A percentile compares a stretch with the other conserved stretches of the same genome.
These are phyloP conservation scores for Delphinella strobiligena DNA, from an alignment of 2,329 filamentous ascomycete species.

Conservation along the genomic window DNA sequence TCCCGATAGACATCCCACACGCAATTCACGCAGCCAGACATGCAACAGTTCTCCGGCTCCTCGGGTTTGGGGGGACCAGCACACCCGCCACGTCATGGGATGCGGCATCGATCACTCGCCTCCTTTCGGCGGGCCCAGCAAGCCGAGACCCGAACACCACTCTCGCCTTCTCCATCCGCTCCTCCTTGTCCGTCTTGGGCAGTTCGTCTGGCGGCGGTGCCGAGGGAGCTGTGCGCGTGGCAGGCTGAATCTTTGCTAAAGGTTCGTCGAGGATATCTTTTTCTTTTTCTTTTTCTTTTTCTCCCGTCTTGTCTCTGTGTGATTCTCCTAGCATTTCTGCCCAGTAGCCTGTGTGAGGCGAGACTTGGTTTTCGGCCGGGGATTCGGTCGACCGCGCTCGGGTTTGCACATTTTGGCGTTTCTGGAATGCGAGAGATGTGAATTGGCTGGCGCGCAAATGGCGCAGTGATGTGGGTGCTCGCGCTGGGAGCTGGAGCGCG, in stretches of 20 bases:
- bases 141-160: slow-evolving; percentile 76
- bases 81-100: slow-evolving; percentile 64
- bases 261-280: neutral
- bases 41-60: slow-evolving; percentile 97
- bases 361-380: slow-evolving; percentile 3
- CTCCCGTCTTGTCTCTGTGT: too few relatives aligned
- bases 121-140: slow-evolving; percentile 59
- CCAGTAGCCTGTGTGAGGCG: slow-evolving; percentile 14
- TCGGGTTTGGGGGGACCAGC: slow-evolving; percentile 67
- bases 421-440: neutral
- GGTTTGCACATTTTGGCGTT: neutral
- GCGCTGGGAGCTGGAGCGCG: neutral
- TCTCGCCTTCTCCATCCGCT: slow-evolving; percentile 45
- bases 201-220: slow-evolving; percentile 23
- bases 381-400: neutral
- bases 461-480: neutral
- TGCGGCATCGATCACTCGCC: slow-evolving; percentile 46
- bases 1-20: slow-evolving; percentile 90
- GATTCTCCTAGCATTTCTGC: slow-evolving; percentile 15
- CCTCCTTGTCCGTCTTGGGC: slow-evolving; percentile 38
- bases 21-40: slow-evolving; percentile 96
- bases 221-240: slow-evolving; percentile 20
- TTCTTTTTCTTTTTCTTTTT: too few relatives aligned
- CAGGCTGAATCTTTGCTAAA: slow-evolving; percentile 16
- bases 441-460: neutral